A percentile compares a stretch with the other conserved stretches of the same genome.
These are phyloP conservation scores for Cyberlindnera bimundalis DNA, from an alignment of 805 yeast species.

Conservation along the genomic window DNA sequence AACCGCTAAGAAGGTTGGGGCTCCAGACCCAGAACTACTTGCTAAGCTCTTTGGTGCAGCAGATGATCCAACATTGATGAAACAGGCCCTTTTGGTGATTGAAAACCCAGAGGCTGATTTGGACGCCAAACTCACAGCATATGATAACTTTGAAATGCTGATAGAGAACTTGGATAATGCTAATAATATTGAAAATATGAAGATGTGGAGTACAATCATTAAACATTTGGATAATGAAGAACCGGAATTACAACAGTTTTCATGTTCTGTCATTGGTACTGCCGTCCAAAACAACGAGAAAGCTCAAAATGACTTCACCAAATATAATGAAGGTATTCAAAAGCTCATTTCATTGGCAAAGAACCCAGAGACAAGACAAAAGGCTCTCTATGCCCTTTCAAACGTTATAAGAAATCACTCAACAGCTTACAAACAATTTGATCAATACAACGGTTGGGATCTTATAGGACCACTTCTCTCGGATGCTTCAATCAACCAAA, in stretches of 20 bases:
- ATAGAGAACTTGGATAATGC: constrained; percentile 94
- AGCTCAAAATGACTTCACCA: constrained; percentile 64
- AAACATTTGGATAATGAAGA: constrained; percentile 42
- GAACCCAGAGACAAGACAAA: constrained; percentile 36
- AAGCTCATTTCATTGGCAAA: constrained; percentile 42
- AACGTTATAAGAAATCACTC: constrained; percentile 67
- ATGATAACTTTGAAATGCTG: constrained; percentile 90
- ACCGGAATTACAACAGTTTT: constrained; percentile 48
- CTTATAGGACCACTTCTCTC: constrained; percentile 35
- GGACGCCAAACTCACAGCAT: constrained; percentile 68
- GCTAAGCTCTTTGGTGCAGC: constrained; percentile 73
- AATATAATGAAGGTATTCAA: constrained; percentile 45
- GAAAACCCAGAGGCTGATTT: constrained; percentile 52
- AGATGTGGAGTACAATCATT: constrained; percentile 76
- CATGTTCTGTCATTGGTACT: constrained; percentile 78
- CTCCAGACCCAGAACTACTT: constrained; percentile 75
- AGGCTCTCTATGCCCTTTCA: constrained; percentile 76
- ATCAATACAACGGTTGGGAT: constrained; percentile 59
- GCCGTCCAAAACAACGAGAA: constrained; percentile 89
- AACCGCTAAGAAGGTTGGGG: constrained; percentile 58
- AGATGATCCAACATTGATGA: constrained; percentile 90
- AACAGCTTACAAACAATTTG: constrained; percentile 54
- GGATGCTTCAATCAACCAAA: constrained; percentile 29
- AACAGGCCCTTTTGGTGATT: constrained; percentile 62
- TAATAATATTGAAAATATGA: constrained; percentile 79